Evolutionary conservation across 345 rosid genomes (phyloP), one percentile per base, ranked within the genome.

Genomic region (Isatis tinctoria): DNA sequence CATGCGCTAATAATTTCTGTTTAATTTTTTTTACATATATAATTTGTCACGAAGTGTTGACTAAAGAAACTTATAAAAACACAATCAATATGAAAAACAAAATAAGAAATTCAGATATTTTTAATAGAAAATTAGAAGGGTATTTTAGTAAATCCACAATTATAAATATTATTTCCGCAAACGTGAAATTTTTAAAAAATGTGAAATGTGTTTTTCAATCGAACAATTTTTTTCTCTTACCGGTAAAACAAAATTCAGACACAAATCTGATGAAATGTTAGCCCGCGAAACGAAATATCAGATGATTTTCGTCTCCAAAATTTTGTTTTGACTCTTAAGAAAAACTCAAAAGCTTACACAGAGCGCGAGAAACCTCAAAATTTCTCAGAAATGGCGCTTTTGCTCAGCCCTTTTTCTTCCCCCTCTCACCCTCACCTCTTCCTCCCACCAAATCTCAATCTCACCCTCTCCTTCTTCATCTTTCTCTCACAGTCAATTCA

Each of bases 301-400:
- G 76, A n/a, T 14, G 13, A 16, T 27, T 64, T 40, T 56, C 36
- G 12, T 30, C 37, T 56, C 76, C 64, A 54, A 73, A n/a, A n/a
- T n/a, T n/a, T n/a, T n/a, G 9, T 16, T 54, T 52, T 10, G 35
- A 72, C 76, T 53, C 67, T 24, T 2, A 60, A 49, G 57, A 74
- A 49, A 20, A 60, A 43, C 56, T 35, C 30, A 37, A 48, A 74
- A 49, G 18, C 66, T 22, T 17, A 47, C 41, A 28, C 54, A 39
- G 69, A 72, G 67, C 73, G 78, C 78, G 67, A 74, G 18, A 45
- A 74, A 10, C 28, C 26, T 22, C 28, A 67, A 43, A 43, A n/a
- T n/a, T n/a, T 5, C 8, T 17, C 53, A 40, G 35, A 62, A 74
- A 75, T 75, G 78, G 74, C 73, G 78, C 73, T 74, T 74, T 32